Conservation (phyloP, 495 filamentous ascomycete species). For the Schizothecium vesticola region DNA sequence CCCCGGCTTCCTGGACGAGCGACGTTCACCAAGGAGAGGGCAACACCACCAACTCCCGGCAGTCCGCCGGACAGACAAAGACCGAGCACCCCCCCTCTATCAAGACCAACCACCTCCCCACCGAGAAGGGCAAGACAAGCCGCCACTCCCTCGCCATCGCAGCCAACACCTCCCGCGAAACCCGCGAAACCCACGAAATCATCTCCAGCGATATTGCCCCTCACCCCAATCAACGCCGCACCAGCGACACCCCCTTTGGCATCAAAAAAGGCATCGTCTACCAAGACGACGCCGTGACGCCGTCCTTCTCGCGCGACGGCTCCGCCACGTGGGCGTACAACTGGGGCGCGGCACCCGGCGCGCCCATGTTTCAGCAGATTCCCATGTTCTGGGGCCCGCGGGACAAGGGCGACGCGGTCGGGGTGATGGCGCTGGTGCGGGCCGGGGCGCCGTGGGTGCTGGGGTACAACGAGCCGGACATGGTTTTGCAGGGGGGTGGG, state of each 20-base stretch:
- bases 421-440: not conserved
- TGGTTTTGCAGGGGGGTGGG: not conserved
- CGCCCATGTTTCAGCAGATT: constrained; percentile 12
- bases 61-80: too few relatives aligned
- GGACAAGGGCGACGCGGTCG: not conserved
- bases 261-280: constrained; percentile 14
- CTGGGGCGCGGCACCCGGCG: constrained; percentile 1
- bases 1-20: too few relatives aligned
- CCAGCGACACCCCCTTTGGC: constrained; percentile 10
- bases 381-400: constrained; percentile 10
- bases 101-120: too few relatives aligned
- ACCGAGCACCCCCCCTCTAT: too few relatives aligned
- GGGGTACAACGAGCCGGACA: constrained; percentile 17
- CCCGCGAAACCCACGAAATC: too few relatives aligned
- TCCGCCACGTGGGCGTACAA: constrained; percentile 16
- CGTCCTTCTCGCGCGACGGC: not conserved
- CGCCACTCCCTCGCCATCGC: not conserved
- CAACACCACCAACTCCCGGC: too few relatives aligned
- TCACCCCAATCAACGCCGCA: not conserved
- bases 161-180: too few relatives aligned
- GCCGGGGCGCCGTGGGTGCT: constrained; percentile 8
- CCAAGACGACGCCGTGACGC: not conserved
- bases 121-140: not conserved
- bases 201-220: not conserved
- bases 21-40: too few relatives aligned